Evolutionary conservation across 1,284 basidiomycete species (phyloP).

Genomic region (Hortiboletus rubellus): DNA sequence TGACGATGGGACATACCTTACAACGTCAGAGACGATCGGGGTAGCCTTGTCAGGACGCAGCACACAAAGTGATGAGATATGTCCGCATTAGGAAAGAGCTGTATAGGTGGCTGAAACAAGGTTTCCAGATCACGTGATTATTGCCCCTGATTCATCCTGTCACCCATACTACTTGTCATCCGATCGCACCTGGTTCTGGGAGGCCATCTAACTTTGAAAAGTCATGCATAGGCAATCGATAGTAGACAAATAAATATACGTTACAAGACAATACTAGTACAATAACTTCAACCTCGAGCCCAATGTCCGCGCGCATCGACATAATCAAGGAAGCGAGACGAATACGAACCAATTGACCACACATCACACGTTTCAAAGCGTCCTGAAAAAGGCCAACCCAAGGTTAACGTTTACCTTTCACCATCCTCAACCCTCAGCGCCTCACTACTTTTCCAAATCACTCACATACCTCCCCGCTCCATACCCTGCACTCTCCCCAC

Average conservation of each 20-base stretch:
- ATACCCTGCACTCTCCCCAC: constrained; percentile 28
- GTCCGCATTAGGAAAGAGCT: constrained; percentile 19
- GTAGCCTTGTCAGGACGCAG: not conserved
- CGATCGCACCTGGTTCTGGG: no score
- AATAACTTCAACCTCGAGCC: not conserved
- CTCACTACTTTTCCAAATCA: constrained; percentile 22
- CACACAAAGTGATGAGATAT: no score
- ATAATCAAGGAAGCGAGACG: not conserved
- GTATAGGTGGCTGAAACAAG: constrained; percentile 32
- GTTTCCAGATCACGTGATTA: constrained; percentile 7
- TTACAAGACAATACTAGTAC: not conserved
- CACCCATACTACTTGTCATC: no score
- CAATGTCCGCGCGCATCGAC: not conserved
- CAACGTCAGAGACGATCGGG: constrained; percentile 1
- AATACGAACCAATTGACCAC: not conserved
- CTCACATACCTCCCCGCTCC: constrained; percentile 30
- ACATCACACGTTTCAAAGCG: not conserved
- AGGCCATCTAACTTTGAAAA: no score
- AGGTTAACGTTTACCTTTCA: no score
- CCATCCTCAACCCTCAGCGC: not conserved
- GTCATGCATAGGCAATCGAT: not conserved
- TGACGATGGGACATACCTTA: constrained; percentile 13
- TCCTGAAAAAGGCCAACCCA: not conserved
- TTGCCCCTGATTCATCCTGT: not conserved
- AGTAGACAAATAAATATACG: constrained; percentile 4